Base-by-base conservation (phyloP, 139 green algal species). In the Chlorella sp. region DNA sequence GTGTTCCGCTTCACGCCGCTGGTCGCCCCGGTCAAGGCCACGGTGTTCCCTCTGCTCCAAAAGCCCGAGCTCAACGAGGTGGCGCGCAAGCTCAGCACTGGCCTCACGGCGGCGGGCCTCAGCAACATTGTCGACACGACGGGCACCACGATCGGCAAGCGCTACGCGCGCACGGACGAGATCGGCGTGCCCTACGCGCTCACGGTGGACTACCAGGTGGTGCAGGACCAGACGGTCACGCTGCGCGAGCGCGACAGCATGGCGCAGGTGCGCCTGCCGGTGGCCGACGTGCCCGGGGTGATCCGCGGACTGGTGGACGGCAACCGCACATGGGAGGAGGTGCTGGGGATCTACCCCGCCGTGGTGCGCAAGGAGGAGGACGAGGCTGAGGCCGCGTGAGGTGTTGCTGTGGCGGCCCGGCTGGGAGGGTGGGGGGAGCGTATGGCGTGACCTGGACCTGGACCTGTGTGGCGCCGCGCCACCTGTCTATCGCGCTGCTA, bases 21-120 rank as follows among this genome's bases (percentile, higher is more conserved):
- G 30, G 88, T 97, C n/a, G 95, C 95, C 2, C 95, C 95, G 50
- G 86, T 95, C 78, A 99, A 99, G 88, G 92, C 85, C 68, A 96
- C 94, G 4, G 91, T 98, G 32, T 97, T 98, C 83, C 79, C 79
- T n/a, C 74, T 84, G 74, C 29, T 92, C 50, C 80, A 89, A 62
- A 83, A 91, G 42, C 64, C 73, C 22, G 79, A 91, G 69, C 80
- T 98, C 5, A 88, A 93, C 35, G 79, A 79, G 31, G n/a, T 73
- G 22, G 84, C 88, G 0, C 49, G 80, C 49, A 69, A 74, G n/a
- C 71, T 97, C 49, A 83, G 74, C 2, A 64, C 64, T 3, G 75
- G 70, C 20, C 80, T 98, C 2, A 89, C 76, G 6, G 65, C 32
- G 6, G 87, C 78, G 33, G 90, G 89, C 30, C 72, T 99, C 5